Evolutionary conservation across 768 basidiomycete genomes (phyloP).

Genomic region (Artomyces pyxidatus): DNA sequence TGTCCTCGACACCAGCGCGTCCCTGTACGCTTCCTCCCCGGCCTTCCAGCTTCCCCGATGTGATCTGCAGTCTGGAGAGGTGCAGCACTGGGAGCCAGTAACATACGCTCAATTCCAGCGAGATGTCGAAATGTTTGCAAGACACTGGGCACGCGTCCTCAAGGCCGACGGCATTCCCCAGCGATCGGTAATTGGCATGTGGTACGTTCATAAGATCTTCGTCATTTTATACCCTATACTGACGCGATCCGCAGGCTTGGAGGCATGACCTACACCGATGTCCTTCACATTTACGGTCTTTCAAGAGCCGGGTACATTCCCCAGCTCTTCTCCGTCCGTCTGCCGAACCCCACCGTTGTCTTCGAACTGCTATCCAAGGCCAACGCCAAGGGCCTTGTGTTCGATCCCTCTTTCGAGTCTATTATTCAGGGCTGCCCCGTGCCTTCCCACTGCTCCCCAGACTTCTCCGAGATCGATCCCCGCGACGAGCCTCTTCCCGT

Average conservation of each 20-base stretch:
- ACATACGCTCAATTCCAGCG: constrained; percentile 55
- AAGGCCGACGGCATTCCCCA: constrained; percentile 35
- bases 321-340: constrained; percentile 69
- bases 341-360: constrained; percentile 64
- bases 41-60: constrained; percentile 55
- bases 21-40: constrained; percentile 37
- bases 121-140: constrained; percentile 60
- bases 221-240: no score
- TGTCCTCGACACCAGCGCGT: constrained; percentile 50
- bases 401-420: constrained; percentile 47
- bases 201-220: constrained; percentile 44
- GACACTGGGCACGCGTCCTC: constrained; percentile 52
- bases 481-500: constrained; percentile 35
- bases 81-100: constrained; percentile 51
- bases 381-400: constrained; percentile 54
- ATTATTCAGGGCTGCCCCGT: constrained; percentile 39
- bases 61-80: constrained; percentile 32
- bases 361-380: constrained; percentile 61
- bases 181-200: constrained; percentile 62
- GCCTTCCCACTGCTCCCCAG: constrained; percentile 38
- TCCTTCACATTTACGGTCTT: constrained; percentile 66
- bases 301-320: constrained; percentile 73
- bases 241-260: constrained; percentile 48
- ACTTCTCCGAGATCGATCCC: constrained; percentile 29
- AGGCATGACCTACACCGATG: constrained; percentile 64